phyloP scores from a whole-genome alignment of 23 red algal genomes.

The Gracilaria gracilis region DNA sequence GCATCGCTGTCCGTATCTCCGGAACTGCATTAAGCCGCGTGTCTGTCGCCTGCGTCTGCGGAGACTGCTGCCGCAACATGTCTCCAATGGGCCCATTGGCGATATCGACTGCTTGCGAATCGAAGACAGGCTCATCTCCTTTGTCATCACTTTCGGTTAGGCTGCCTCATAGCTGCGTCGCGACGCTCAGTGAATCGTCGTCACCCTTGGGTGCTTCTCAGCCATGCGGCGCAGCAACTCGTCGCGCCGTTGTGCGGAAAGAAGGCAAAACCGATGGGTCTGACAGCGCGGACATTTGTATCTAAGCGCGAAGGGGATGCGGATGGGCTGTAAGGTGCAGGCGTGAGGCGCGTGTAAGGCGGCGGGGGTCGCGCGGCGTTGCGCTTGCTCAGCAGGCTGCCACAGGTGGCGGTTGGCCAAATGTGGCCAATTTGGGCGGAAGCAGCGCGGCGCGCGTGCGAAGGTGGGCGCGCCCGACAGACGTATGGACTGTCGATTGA shows the following conservation, averaged over 20 bases:
- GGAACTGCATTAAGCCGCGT: not conserved
- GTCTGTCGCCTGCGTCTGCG: not conserved
- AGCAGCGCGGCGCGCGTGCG: too few relatives aligned
- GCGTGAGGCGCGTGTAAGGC: too few relatives aligned
- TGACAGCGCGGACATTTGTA: not conserved
- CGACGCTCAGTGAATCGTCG: conserved; percentile 8
- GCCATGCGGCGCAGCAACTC: conserved; percentile 28
- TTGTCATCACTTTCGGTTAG: not conserved
- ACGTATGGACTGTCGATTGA: too few relatives aligned
- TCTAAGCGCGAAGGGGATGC: too few relatives aligned
- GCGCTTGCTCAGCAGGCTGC: too few relatives aligned
- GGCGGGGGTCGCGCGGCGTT: too few relatives aligned
- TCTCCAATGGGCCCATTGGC: too few relatives aligned
- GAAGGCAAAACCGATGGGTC: not conserved
- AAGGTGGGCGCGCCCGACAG: too few relatives aligned
- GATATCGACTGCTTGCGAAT: too few relatives aligned
- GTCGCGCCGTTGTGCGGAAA: not conserved
- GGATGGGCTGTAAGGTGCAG: too few relatives aligned
- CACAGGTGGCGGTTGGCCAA: too few relatives aligned
- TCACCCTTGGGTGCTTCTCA: conserved; percentile 20
- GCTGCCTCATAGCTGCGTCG: not conserved
- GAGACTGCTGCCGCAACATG: not conserved
- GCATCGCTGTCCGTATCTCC: conserved; percentile 38
- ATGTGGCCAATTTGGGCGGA: too few relatives aligned
- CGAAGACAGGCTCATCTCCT: not conserved